Percentiles rank a stretch among this genome's conserved stretches.
These are phyloP conservation scores for Globisporangium cylindrosporum DNA, from an alignment of 352 stramenopile genomes.

Conservation along the genomic window DNA sequence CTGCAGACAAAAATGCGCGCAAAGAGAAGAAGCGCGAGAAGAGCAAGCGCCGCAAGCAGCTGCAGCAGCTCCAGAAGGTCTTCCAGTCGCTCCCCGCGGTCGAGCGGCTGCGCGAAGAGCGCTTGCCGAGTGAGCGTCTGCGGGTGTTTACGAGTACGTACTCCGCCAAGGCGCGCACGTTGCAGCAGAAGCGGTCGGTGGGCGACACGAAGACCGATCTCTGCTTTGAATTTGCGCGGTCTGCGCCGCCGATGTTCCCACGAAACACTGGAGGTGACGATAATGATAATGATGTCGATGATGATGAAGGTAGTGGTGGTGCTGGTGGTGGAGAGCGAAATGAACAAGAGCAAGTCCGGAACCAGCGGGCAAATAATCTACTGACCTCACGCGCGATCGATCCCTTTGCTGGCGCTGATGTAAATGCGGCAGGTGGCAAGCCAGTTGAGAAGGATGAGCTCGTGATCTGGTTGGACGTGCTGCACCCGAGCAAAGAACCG, in stretches of 20 bases:
- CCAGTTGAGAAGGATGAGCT: constrained; percentile 30
- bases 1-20: constrained; percentile 17
- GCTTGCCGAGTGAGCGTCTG: constrained; percentile 44
- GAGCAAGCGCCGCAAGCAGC: constrained; percentile 22
- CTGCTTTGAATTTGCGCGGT: constrained; percentile 66
- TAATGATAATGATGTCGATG: neutral
- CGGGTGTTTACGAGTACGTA: constrained; percentile 51
- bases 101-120: constrained; percentile 33
- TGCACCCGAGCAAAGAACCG: constrained; percentile 68
- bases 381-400: constrained; percentile 5
- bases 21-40: constrained; percentile 27
- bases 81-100: constrained; percentile 45
- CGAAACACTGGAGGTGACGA: neutral
- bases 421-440: neutral
- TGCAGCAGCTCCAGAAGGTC: constrained; percentile 21
- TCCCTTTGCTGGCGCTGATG: neutral
- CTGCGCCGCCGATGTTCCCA: constrained; percentile 9
- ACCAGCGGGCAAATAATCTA: constrained; percentile 18
- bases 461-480: constrained; percentile 68
- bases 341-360: constrained; percentile 7
- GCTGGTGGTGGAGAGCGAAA: neutral
- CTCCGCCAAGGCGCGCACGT: constrained; percentile 41
- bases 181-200: constrained; percentile 54
- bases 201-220: constrained; percentile 49
- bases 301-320: neutral